A percentile compares a stretch with the other conserved stretches of the same genome.
phyloP scores from a whole-genome alignment of 2,329 filamentous ascomycete species.

The Keithomyces neogunnii region DNA sequence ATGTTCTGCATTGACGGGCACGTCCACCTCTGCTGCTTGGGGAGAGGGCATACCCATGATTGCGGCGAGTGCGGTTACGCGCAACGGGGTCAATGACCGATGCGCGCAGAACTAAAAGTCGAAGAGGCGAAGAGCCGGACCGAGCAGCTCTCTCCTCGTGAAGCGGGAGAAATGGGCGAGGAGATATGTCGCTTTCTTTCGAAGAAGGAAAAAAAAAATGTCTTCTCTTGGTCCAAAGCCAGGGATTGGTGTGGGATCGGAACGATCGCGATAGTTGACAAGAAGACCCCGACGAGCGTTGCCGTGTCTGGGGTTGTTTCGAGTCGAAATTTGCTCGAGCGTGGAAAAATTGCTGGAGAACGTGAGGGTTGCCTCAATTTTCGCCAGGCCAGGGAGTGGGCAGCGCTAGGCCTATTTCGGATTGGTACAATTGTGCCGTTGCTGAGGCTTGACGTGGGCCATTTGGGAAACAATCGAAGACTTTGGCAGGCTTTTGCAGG shows the following conservation, averaged over 20 bases:
- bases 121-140: conserved; percentile 18
- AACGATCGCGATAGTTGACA: conserved; percentile 14
- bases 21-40: background rate
- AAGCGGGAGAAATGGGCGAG: conserved; percentile 6
- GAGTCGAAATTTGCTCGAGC: conserved; percentile 35
- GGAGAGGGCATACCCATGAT: conserved; percentile 48
- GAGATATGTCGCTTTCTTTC: conserved; percentile 3
- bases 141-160: conserved; percentile 18
- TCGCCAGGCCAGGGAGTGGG: conserved; percentile 31
- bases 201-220: background rate
- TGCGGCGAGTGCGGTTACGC: conserved; percentile 41
- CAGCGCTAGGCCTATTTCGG: conserved; percentile 25
- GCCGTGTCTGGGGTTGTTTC: conserved; percentile 32
- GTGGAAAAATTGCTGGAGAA: conserved; percentile 26
- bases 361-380: conserved; percentile 36
- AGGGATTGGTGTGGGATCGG: conserved; percentile 13
- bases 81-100: conserved; percentile 34
- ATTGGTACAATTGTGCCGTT: background rate
- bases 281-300: conserved; percentile 28
- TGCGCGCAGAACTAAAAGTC: conserved; percentile 25
- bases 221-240: conserved; percentile 1
- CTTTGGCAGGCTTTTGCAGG: background rate
- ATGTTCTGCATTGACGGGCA: background rate
- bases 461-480: background rate
- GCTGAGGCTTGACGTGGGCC: conserved; percentile 4